Evolutionary conservation across 108 stramenopile genomes (phyloP).

Genomic region (Conticribra guillardii): DNA sequence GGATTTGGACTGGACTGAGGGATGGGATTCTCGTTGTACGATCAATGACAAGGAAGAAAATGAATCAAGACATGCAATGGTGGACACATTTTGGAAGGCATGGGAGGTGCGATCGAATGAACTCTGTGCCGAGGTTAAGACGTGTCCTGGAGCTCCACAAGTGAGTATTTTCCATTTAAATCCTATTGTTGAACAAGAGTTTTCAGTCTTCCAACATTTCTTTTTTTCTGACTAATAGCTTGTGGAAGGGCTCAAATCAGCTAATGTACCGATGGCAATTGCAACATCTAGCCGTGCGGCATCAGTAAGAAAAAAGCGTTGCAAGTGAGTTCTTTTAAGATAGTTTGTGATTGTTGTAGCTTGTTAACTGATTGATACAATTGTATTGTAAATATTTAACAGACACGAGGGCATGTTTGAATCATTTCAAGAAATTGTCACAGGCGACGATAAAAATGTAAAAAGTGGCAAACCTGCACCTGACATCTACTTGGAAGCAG

Average conservation of each 20-base stretch:
- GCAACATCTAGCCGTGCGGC: conserved; percentile 69
- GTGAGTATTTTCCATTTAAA: too few relatives aligned
- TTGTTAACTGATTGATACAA: background rate
- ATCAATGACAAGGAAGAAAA: conserved; percentile 12
- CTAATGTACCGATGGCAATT: conserved; percentile 68
- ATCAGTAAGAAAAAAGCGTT: conserved; percentile 64
- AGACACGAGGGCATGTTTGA: conserved; percentile 62
- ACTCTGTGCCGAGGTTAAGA: conserved; percentile 62
- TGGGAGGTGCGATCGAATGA: conserved; percentile 67
- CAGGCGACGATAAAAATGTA: conserved; percentile 75
- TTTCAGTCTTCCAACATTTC: too few relatives aligned
- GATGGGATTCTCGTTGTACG: conserved; percentile 12
- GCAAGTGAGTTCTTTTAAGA: conserved; percentile 26
- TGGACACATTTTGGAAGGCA: conserved; percentile 53
- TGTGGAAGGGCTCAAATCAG: conserved; percentile 45
- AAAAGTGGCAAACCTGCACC: conserved; percentile 83
- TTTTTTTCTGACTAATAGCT: too few relatives aligned
- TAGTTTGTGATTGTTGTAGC: background rate
- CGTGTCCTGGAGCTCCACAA: conserved; percentile 67
- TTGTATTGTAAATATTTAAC: too few relatives aligned
- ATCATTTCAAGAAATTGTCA: conserved; percentile 60
- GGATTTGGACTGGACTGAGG: conserved; percentile 39
- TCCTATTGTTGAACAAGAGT: too few relatives aligned
- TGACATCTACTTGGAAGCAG: conserved; percentile 83
- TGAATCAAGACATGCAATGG: conserved; percentile 5